Conservation (phyloP, 192 early-diverging fungal species). For the Kappamyces sp. region DNA sequence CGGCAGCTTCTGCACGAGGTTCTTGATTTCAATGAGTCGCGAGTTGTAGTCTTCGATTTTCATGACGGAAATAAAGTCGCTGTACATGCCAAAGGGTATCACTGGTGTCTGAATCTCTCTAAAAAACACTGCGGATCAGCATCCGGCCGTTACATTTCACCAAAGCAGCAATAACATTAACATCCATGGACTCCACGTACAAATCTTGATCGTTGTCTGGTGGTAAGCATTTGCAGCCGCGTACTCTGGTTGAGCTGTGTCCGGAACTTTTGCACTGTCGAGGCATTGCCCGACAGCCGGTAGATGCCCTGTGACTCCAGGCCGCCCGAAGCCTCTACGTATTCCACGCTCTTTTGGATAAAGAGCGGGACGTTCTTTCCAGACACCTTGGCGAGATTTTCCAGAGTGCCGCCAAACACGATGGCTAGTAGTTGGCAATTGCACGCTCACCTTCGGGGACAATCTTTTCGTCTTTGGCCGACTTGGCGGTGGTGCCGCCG, state of each 20-base stretch:
- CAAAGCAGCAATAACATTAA: slow-evolving; percentile 43
- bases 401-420: slow-evolving; percentile 40
- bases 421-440: slow-evolving; percentile 15
- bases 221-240: slow-evolving; percentile 12
- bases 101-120: slow-evolving; percentile 49
- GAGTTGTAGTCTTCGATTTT: slow-evolving; percentile 60
- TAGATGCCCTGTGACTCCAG: slow-evolving; percentile 49
- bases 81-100: slow-evolving; percentile 50
- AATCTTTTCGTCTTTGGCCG: slow-evolving; percentile 1
- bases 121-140: slow-evolving; percentile 38
- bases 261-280: slow-evolving; percentile 36
- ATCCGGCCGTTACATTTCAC: slow-evolving; percentile 41
- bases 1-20: slow-evolving; percentile 53
- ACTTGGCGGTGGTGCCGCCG: background rate
- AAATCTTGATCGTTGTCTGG: slow-evolving; percentile 44
- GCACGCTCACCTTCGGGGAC: slow-evolving; percentile 1
- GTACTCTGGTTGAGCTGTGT: slow-evolving; percentile 31
- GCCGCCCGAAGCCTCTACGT: slow-evolving; percentile 40
- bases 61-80: slow-evolving; percentile 42
- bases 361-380: slow-evolving; percentile 29
- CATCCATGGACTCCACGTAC: slow-evolving; percentile 33
- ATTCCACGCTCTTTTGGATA: slow-evolving; percentile 33
- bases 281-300: slow-evolving; percentile 42
- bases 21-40: slow-evolving; percentile 62
- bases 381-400: slow-evolving; percentile 22